Evolutionary conservation across 148 eudicot genomes (phyloP), one percentile per base, ranked within the genome.

Genomic region (Limonium bicolor): DNA sequence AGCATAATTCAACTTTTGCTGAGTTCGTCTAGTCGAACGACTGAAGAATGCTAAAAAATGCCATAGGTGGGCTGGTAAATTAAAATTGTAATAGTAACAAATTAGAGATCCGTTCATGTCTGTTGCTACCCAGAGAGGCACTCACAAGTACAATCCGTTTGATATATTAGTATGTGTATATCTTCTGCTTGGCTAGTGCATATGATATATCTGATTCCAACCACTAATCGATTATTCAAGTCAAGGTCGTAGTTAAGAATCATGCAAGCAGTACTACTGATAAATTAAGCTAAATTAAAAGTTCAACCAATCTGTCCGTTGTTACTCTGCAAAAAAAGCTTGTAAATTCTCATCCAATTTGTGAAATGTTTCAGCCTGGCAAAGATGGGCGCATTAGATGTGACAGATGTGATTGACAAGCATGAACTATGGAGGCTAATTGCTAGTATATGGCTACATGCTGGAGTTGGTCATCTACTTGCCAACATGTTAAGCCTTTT

Each of bases 371-470:
- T 43, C 59, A 87, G 96, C 41, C 72, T 87, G 31, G 64, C 52
- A 30, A 59, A 38, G 22, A 55, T 87, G 78, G 94, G 96, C 21
- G 94, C 94, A 33, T 23, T 87, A 20, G 74, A 65, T 26, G 72
- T 70, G 52, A 38, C 47, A 20, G 72, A 63, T 61, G 70, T 87
- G 45, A 74, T 71, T 14, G 56, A 72, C 10, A 27, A 54, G 2
- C 75, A 68, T 36, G 60, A 87, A 48, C 61, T 20, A 14, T 87
- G 94, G 96, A 64, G 96, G 45, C 28, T 87, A 39, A 25, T 63
- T 15, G 46, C 80, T 36, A 76, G 94, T 46, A 72, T 71, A 52
- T 83, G 94, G 94, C 56, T 87, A 51, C 96, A 87, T 68, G 96
- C 94, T 15, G 96, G 96, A 2, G 72, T 77, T 13, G 46, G 79